These are phyloP conservation scores for Daucus carota DNA, from an alignment of 129 eudicot genomes.

Conservation along the genomic window DH1_v3.0 NC_030381.2:38316501-38317000, in stretches of 20 bases:
- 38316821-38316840: conserved; percentile 19
- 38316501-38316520: no score
- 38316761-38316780: conserved; percentile 4
- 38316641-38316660: background rate
- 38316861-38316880: conserved; percentile 24
- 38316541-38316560: background rate
- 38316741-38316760: conserved; percentile 26
- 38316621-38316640: background rate
- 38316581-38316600: background rate
- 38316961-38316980: background rate
- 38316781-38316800: conserved; percentile 45
- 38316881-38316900: conserved; percentile 33
- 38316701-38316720: conserved; percentile 43
- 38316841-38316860: conserved; percentile 28
- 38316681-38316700: background rate
- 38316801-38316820: conserved; percentile 36
- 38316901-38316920: conserved; percentile 16
- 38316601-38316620: background rate
- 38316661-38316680: conserved; percentile 12
- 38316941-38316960: background rate
- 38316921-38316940: background rate
- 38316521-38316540: background rate
- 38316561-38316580: background rate
- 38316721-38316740: conserved; percentile 41
- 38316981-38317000: background rate